A percentile compares a stretch with the other conserved stretches of the same genome.
Conservation (phyloP, 805 yeast species). For the Cyberlindnera maclurae region DNA sequence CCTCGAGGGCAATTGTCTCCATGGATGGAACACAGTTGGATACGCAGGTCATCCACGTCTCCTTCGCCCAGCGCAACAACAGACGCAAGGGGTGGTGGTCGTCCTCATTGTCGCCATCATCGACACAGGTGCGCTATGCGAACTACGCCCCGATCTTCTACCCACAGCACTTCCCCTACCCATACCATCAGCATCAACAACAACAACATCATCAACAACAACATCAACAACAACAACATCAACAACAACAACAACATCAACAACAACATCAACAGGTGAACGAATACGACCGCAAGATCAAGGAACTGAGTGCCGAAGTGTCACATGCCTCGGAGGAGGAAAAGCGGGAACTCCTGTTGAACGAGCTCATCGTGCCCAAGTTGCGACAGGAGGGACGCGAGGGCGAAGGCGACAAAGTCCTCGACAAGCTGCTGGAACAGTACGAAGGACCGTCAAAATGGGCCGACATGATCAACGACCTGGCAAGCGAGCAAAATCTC, state of each 20-base stretch:
- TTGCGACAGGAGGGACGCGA: conserved; percentile 1
- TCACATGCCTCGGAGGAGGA: conserved; percentile 5
- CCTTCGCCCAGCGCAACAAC: conserved; percentile 60
- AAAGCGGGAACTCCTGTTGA: conserved; percentile 5
- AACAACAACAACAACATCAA: not conserved
- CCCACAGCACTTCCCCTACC: conserved; percentile 2
- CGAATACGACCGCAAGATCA: conserved; percentile 4
- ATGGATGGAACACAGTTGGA: conserved; percentile 52
- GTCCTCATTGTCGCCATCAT: no score
- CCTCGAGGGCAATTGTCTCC: conserved; percentile 56
- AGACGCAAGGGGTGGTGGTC: conserved; percentile 21
- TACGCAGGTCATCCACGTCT: conserved; percentile 52
- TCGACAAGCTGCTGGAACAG: conserved; percentile 4
- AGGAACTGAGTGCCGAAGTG: conserved; percentile 9
- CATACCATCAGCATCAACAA: conserved; percentile 1
- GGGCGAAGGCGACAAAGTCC: conserved; percentile 3
- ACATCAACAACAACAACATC: no score
- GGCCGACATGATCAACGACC: conserved; percentile 14
- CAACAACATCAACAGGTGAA: not conserved
- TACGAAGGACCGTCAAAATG: conserved; percentile 4
- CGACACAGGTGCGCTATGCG: no score
- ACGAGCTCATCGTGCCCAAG: conserved; percentile 9
- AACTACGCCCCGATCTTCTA: no score
- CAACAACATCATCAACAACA: no score
- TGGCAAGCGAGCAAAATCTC: conserved; percentile 9